Evolutionary conservation across 257 asterid genomes (phyloP).

Genomic region (Solanum okadae): DNA sequence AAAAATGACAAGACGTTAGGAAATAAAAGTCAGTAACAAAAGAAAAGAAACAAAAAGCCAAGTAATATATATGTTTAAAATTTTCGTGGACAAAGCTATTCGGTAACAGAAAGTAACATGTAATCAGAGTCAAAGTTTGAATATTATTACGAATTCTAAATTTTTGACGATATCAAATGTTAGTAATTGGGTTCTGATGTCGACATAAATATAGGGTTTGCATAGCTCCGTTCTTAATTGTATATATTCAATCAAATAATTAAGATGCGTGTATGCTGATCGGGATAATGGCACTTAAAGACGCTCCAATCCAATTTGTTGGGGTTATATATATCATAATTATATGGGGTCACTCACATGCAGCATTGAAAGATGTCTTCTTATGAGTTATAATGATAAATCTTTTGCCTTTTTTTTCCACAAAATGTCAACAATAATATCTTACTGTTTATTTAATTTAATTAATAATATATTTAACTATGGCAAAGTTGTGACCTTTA

Average conservation of each 20-base stretch:
- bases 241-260: neutral
- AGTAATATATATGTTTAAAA: neutral
- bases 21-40: neutral
- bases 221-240: neutral
- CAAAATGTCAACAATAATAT: neutral
- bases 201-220: neutral
- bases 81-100: neutral
- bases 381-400: neutral
- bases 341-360: constrained; percentile 1
- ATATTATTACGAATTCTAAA: neutral
- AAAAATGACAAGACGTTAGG: neutral
- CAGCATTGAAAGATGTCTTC: neutral
- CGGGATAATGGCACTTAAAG: neutral
- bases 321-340: neutral
- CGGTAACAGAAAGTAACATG: neutral
- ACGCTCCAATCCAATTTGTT: neutral
- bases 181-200: neutral
- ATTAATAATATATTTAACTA: neutral
- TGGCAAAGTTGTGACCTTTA: neutral
- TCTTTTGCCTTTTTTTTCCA: neutral
- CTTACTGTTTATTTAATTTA: neutral
- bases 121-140: neutral
- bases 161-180: too few relatives aligned
- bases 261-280: fast-evolving
- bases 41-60: neutral